Percentiles rank a stretch among this genome's conserved stretches.
Conservation (phyloP, 345 rosid species). For the Populus euphratica region DNA sequence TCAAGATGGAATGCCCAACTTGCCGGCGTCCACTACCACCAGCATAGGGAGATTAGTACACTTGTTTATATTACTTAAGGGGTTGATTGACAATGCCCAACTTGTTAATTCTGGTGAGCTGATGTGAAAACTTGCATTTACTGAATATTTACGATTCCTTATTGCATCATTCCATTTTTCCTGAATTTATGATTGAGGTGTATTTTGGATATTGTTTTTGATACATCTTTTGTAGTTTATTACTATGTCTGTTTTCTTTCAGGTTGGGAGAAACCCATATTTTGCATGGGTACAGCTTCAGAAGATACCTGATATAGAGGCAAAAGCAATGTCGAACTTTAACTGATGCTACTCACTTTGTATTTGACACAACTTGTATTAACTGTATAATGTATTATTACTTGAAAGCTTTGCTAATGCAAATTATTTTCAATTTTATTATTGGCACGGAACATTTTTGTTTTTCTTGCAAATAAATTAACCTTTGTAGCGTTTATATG, state of each 20-base stretch:
- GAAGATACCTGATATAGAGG: constrained; percentile 23
- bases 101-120: constrained; percentile 25
- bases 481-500: not conserved
- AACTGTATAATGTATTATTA: constrained; percentile 21
- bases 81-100: constrained; percentile 23
- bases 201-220: not conserved
- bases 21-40: constrained; percentile 93
- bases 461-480: not conserved
- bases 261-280: constrained; percentile 22
- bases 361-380: constrained; percentile 21
- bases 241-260: constrained; percentile 4
- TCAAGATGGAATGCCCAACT: constrained; percentile 99
- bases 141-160: not conserved
- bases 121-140: not conserved
- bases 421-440: constrained; percentile 8
- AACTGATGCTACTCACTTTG: constrained; percentile 11
- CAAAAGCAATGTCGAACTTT: constrained; percentile 16
- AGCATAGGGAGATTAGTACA: constrained; percentile 39
- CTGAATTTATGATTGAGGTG: not conserved
- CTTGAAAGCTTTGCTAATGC: not conserved
- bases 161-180: not conserved
- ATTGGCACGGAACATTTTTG: not conserved
- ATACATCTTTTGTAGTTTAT: not conserved
- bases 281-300: constrained; percentile 20
- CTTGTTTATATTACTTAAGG: constrained; percentile 34